A percentile compares a stretch with the other conserved stretches of the same genome.
Evolutionary conservation across 2,329 filamentous ascomycete genomes (phyloP).

Genomic region (Camptophora hylomeconis): DNA sequence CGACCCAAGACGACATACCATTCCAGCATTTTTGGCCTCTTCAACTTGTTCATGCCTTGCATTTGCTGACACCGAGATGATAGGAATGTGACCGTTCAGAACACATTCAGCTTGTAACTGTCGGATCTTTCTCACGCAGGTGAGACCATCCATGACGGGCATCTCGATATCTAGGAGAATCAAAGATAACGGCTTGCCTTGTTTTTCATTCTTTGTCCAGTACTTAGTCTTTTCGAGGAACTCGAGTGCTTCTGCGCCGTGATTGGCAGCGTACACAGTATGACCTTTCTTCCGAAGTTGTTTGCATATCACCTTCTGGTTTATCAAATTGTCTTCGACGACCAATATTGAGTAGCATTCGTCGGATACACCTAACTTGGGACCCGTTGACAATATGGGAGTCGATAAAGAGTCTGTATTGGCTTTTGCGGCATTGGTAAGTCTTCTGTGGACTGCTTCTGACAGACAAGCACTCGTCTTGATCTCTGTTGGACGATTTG

Average conservation of each 20-base stretch:
- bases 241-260: slow-evolving; percentile 28
- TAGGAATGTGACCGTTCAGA: slow-evolving; percentile 13
- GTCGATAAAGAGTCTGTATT: too few species aligned
- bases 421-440: too few species aligned
- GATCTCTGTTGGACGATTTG: background rate
- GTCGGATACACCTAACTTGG: too few species aligned
- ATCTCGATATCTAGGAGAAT: slow-evolving; percentile 72
- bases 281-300: slow-evolving; percentile 22
- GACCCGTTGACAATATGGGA: too few species aligned
- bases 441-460: too few species aligned
- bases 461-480: background rate
- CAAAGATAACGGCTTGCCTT: slow-evolving; percentile 36
- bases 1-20: too few species aligned
- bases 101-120: slow-evolving; percentile 45
- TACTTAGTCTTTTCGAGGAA: slow-evolving; percentile 18
- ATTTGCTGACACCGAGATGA: slow-evolving; percentile 48
- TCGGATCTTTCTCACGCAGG: slow-evolving; percentile 55
- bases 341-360: too few species aligned
- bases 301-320: slow-evolving; percentile 23
- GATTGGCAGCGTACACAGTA: slow-evolving; percentile 20
- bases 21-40: slow-evolving; percentile 1
- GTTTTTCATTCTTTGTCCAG: background rate
- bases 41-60: slow-evolving; percentile 50
- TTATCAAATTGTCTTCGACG: slow-evolving; percentile 30
- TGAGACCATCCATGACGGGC: slow-evolving; percentile 70